phyloP scores from a whole-genome alignment of 2,329 filamentous ascomycete genomes.

The Xylariaceae sp. region DNA sequence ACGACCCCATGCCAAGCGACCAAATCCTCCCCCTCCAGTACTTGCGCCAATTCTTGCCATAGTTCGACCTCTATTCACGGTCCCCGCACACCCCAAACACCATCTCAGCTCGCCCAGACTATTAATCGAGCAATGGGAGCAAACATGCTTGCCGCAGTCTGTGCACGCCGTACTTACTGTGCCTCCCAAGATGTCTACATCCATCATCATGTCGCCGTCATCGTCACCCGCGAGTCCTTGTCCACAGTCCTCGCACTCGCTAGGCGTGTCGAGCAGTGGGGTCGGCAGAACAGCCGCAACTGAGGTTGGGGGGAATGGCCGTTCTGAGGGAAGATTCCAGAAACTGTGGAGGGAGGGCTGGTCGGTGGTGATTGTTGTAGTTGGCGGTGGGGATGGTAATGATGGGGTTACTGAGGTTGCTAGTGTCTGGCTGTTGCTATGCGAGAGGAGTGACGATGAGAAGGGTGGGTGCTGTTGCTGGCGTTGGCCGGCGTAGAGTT shows the following conservation, averaged over 20 bases:
- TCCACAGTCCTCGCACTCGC: slow-evolving; percentile 54
- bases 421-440: slow-evolving; percentile 9
- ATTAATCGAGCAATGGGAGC: slow-evolving; percentile 56
- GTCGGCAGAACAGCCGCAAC: slow-evolving; percentile 11
- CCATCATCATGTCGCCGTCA: slow-evolving; percentile 21
- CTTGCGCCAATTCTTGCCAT: no score
- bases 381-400: slow-evolving; percentile 4
- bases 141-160: slow-evolving; percentile 53
- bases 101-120: slow-evolving; percentile 51
- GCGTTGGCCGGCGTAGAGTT: slow-evolving; percentile 55
- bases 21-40: no score
- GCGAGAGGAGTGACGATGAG: no score
- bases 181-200: slow-evolving; percentile 35
- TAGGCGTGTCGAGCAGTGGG: slow-evolving; percentile 22
- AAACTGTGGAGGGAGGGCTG: slow-evolving; percentile 58
- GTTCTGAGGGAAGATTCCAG: slow-evolving; percentile 50
- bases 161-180: slow-evolving; percentile 41
- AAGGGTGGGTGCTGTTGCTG: slow-evolving; percentile 21
- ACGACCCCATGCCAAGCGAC: not conserved
- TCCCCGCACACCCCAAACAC: slow-evolving; percentile 50
- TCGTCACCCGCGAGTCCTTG: slow-evolving; percentile 19
- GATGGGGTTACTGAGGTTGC: slow-evolving; percentile 12
- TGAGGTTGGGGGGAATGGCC: slow-evolving; percentile 28
- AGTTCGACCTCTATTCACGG: slow-evolving; percentile 21
- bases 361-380: slow-evolving; percentile 13